phyloP scores from a whole-genome alignment of 345 rosid genomes.

The Microthlaspi erraticum region DNA sequence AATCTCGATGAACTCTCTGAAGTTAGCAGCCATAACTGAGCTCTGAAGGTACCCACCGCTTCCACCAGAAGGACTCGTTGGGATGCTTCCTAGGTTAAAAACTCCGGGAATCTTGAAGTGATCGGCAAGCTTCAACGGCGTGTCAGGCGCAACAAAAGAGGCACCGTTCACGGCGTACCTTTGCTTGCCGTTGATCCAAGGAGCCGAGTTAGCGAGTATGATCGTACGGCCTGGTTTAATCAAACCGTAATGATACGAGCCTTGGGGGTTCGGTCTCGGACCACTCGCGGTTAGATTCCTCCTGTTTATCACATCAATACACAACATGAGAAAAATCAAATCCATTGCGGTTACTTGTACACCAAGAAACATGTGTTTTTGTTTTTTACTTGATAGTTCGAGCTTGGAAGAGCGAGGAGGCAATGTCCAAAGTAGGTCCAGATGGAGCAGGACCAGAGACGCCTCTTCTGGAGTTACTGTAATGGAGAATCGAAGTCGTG shows the following conservation, averaged over 20 bases:
- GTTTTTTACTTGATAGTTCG: slow-evolving; percentile 72
- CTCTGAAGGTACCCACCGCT: slow-evolving; percentile 66
- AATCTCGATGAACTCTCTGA: slow-evolving; percentile 77
- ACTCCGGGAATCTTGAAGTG: slow-evolving; percentile 87
- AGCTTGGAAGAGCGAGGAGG: slow-evolving; percentile 80
- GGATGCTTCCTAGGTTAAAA: slow-evolving; percentile 73
- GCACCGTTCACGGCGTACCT: slow-evolving; percentile 80
- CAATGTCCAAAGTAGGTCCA: slow-evolving; percentile 71
- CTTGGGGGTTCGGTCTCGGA: slow-evolving; percentile 97
- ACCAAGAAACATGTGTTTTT: slow-evolving; percentile 13
- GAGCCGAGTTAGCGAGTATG: slow-evolving; percentile 73
- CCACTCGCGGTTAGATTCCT: slow-evolving; percentile 95
- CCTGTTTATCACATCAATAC: slow-evolving; percentile 47
- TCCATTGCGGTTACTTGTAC: neutral
- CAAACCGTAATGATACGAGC: slow-evolving; percentile 93
- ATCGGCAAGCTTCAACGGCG: slow-evolving; percentile 91
- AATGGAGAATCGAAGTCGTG: slow-evolving; percentile 81
- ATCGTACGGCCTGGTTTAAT: slow-evolving; percentile 79
- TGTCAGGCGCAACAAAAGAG: slow-evolving; percentile 73
- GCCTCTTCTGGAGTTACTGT: slow-evolving; percentile 68
- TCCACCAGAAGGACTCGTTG: slow-evolving; percentile 66
- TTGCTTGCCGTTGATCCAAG: slow-evolving; percentile 80
- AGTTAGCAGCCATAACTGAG: slow-evolving; percentile 74
- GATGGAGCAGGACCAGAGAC: slow-evolving; percentile 83
- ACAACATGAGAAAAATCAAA: neutral